A percentile compares a stretch with the other conserved stretches of the same genome.
These are phyloP conservation scores for Vanilla planifolia DNA, from an alignment of 106 monocot species.

Conservation along the genomic window DNA sequence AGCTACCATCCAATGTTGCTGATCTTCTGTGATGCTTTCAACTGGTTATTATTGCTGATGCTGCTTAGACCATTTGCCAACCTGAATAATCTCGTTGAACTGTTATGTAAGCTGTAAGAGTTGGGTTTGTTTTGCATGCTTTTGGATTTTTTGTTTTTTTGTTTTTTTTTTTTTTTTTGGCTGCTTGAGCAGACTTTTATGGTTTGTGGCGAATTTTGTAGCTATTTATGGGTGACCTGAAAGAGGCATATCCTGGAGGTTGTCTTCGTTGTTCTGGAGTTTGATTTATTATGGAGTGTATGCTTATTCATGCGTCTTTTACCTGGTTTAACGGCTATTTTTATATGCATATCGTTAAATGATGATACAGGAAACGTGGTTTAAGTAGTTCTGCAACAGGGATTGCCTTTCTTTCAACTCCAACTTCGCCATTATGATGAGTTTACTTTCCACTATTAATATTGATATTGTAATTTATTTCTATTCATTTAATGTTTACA, in stretches of 20 bases:
- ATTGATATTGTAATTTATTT: no score
- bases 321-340: no score
- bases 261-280: not conserved
- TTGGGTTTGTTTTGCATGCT: not conserved
- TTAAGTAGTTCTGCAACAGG: no score
- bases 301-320: conserved; percentile 1
- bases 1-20: conserved; percentile 16
- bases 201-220: not conserved
- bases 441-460: no score
- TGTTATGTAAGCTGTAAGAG: not conserved
- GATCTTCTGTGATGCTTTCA: conserved; percentile 10
- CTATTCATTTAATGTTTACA: no score
- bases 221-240: conserved; percentile 1
- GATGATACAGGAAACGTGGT: no score
- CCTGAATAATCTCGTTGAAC: not conserved
- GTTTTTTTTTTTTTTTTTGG: no score
- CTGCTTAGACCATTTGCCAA: not conserved
- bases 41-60: not conserved
- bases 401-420: no score
- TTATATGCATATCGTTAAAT: no score
- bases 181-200: not conserved
- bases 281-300: not conserved
- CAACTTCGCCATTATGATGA: no score
- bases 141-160: no score
- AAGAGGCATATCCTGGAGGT: not conserved